A percentile compares a stretch with the other conserved stretches of the same genome.
phyloP scores from a whole-genome alignment of 2,329 filamentous ascomycete species.

The Penicillium sp. region DNA sequence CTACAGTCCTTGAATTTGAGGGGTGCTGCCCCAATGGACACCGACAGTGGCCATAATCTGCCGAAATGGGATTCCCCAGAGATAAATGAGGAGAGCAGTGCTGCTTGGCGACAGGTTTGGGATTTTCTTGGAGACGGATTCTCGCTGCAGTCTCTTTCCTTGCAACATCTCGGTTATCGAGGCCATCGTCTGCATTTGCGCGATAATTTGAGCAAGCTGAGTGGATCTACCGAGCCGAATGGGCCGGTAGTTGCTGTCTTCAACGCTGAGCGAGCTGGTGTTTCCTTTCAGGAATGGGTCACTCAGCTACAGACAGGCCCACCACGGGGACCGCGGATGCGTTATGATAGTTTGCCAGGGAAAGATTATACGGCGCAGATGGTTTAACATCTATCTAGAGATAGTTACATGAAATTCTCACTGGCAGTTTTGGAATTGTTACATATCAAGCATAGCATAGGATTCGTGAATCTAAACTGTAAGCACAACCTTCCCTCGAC shows the following conservation, averaged over 20 bases:
- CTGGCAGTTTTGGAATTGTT: neutral
- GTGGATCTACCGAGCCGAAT: neutral
- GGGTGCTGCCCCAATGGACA: neutral
- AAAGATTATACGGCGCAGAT: neutral
- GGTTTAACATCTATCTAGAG: neutral
- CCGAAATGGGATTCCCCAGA: neutral
- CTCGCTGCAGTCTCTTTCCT: neutral
- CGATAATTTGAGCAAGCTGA: neutral
- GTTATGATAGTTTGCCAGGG: neutral
- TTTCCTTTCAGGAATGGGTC: neutral
- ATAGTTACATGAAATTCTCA: neutral
- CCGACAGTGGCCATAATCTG: neutral
- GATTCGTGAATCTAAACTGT: conserved; percentile 5
- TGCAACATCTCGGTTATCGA: neutral
- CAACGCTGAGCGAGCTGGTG: neutral
- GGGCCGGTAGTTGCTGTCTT: neutral
- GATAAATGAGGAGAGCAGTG: neutral
- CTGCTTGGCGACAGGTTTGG: conserved; percentile 3
- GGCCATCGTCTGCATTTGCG: neutral
- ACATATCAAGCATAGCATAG: neutral
- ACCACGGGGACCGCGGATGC: neutral
- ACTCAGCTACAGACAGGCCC: neutral
- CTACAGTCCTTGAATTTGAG: neutral
- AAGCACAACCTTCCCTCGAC: conserved; percentile 28
- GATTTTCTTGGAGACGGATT: neutral